Base-by-base conservation (phyloP, 2,329 filamentous ascomycete genomes). In the Sordariomycetes sp. region DNA sequence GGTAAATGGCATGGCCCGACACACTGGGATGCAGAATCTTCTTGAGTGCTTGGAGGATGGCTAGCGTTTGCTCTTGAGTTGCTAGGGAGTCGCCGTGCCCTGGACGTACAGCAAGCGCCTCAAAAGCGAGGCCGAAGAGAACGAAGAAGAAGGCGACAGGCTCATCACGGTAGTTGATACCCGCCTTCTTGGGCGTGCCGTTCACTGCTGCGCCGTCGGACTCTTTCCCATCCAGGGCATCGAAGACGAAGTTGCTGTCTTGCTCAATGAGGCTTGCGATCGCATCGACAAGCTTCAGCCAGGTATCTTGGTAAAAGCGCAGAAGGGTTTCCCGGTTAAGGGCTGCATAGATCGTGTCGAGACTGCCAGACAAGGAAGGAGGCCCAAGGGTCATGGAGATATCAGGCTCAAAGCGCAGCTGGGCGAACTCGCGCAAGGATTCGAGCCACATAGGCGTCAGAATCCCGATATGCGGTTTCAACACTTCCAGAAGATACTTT, bases 61-160 rank as follows among this genome's bases (percentile, higher is more conserved):
- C 87, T 19, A 95, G 63, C 6, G 83, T 86, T 52, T 94, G 86
- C 43, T 82, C 80, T 42, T 81, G 79, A 0, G 77, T 78, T 4
- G 79, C 79, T 20, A 87, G 68, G 4, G 59, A 62, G 34, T 61
- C 58, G 34, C 43, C 51, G 33, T 61, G 57, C 3, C 57, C 56
- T 5, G 83, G 80, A 30, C 87, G 79, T 6, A 86, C 86, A 7
- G 90, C 90, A 16, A 98, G 72, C 14, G 93, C 90, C 59, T 98
- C 93, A 46, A 98, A 96, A 0, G 90, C 87, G 37, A 98, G 80
- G 9, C 92, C 92, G 47, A 96, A 98, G 0, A 98, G 72, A 11
- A 98, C 90, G 49, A 98, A 98, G 66, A 98, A 98, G 68, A 98
- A 98, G 1, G 92, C 92, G 2, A 96, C 86, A 1, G 92, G 92